Evolutionary conservation across 306 rosid species (phyloP).

Genomic region (Prinsepia uniflora): DNA sequence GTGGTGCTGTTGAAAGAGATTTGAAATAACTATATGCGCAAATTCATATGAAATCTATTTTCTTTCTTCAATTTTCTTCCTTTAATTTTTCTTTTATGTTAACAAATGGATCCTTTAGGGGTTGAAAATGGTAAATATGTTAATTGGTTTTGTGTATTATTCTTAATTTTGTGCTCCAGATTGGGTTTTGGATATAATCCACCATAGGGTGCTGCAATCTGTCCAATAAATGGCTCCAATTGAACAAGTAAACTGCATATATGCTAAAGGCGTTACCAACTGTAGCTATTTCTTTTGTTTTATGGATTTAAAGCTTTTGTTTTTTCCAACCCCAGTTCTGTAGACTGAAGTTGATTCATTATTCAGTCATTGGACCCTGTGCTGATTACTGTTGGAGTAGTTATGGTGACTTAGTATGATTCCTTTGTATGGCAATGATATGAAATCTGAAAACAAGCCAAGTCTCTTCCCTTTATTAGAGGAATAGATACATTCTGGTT

Average conservation of each 20-base stretch:
- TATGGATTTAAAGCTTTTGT: not conserved
- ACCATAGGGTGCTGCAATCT: too few relatives aligned
- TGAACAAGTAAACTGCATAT: not conserved
- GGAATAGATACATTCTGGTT: constrained; percentile 5
- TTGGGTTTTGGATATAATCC: too few relatives aligned
- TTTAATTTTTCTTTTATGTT: too few relatives aligned
- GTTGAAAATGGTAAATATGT: not conserved
- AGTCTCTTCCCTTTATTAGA: not conserved
- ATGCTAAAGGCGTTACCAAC: not conserved
- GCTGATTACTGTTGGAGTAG: not conserved
- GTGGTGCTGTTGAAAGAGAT: too few relatives aligned
- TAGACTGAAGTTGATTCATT: not conserved
- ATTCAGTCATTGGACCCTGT: not conserved
- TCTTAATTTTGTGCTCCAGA: not conserved
- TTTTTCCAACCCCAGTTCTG: not conserved
- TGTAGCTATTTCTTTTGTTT: not conserved
- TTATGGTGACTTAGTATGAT: not conserved
- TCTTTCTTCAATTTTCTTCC: not conserved
- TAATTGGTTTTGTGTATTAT: not conserved
- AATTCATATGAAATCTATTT: not conserved
- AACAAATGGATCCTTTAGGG: not conserved
- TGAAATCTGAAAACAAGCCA: not conserved
- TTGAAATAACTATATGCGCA: too few relatives aligned
- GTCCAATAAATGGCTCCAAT: not conserved
- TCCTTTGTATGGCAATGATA: not conserved